These are phyloP conservation scores for Leptodermis oblonga DNA, from an alignment of 257 asterid species.

Conservation along the genomic window DNA sequence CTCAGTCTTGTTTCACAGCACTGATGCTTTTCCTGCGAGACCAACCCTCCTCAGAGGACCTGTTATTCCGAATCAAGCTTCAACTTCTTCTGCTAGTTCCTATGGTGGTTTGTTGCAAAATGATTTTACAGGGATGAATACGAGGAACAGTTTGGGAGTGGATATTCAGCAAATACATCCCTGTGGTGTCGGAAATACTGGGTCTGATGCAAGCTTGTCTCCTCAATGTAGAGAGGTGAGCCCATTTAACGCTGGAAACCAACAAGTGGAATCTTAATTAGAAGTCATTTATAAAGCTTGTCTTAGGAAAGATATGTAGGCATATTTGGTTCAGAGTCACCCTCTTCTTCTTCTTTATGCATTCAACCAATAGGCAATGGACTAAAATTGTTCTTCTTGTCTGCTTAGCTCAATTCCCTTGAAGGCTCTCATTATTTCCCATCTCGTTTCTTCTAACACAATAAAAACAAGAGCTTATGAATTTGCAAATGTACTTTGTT, in stretches of 20 bases:
- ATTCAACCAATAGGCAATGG: not conserved
- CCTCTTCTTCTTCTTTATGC: constrained; percentile 2
- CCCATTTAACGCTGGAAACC: constrained; percentile 32
- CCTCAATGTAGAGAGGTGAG: constrained; percentile 62
- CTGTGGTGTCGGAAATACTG: constrained; percentile 40
- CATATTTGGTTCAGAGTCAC: constrained; percentile 10
- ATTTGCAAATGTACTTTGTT: not conserved
- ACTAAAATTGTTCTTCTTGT: constrained; percentile 1
- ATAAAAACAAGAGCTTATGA: not conserved
- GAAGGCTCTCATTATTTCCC: not conserved
- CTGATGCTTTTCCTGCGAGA: constrained; percentile 35
- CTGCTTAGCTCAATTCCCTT: not conserved
- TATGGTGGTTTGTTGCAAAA: constrained; percentile 33
- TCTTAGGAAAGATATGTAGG: constrained; percentile 39
- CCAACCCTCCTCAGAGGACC: constrained; percentile 41
- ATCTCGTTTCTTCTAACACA: not conserved
- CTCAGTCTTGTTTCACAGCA: constrained; percentile 21
- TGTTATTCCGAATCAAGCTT: constrained; percentile 43
- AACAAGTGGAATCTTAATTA: constrained; percentile 44
- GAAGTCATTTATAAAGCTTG: constrained; percentile 35
- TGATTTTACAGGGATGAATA: constrained; percentile 40
- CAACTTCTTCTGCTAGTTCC: constrained; percentile 47
- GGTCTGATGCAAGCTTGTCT: constrained; percentile 40
- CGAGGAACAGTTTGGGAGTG: constrained; percentile 34
- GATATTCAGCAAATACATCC: constrained; percentile 64